Conservation (phyloP, 371 early-diverging fungal genomes). For the Coemansia sp. region DNA sequence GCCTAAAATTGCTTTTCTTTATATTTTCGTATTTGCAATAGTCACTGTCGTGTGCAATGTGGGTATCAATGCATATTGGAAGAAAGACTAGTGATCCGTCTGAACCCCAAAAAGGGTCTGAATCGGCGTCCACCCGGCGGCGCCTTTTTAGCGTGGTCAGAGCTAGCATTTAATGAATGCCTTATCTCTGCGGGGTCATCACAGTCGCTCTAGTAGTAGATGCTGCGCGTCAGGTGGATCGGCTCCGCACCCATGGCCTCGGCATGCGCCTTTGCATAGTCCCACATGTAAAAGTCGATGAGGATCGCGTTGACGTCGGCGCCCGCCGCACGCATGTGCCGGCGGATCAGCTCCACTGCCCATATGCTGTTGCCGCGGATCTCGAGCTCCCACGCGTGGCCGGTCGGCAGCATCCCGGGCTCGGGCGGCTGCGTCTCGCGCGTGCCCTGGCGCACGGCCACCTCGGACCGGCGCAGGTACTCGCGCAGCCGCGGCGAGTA, state of each 20-base stretch:
- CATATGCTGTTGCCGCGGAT: conserved; percentile 84
- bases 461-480: conserved; percentile 45
- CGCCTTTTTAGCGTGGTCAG: too few relatives aligned
- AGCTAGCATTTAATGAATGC: too few relatives aligned
- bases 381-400: conserved; percentile 73
- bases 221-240: conserved; percentile 76
- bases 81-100: too few relatives aligned
- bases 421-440: conserved; percentile 13
- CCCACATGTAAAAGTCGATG: conserved; percentile 88
- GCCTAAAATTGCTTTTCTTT: neutral
- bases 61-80: too few relatives aligned
- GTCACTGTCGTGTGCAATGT: too few relatives aligned
- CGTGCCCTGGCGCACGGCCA: neutral
- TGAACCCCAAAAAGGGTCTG: too few relatives aligned
- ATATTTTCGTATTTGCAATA: neutral
- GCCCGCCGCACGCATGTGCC: conserved; percentile 53
- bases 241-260: conserved; percentile 62
- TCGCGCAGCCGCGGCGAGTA: conserved; percentile 64
- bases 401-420: conserved; percentile 55
- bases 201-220: conserved; percentile 61
- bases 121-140: too few relatives aligned
- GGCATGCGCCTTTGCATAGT: conserved; percentile 72
- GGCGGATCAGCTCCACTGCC: conserved; percentile 74
- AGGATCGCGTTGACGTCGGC: conserved; percentile 70
- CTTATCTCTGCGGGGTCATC: too few relatives aligned